Base-by-base conservation (phyloP, 1,284 basidiomycete genomes). In the Schizophyllum commune region DNA sequence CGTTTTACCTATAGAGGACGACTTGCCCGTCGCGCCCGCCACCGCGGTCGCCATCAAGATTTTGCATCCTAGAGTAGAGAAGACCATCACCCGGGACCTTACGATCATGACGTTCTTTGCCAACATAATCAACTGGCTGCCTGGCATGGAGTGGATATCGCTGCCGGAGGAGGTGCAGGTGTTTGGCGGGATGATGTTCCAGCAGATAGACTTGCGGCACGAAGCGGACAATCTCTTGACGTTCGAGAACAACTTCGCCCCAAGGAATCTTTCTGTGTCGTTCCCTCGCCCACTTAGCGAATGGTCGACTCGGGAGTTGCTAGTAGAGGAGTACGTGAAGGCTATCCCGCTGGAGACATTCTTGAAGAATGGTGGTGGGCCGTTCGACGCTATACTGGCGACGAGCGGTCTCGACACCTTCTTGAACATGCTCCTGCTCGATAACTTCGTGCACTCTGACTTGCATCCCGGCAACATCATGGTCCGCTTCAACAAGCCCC, bases 391-490 rank as follows among this genome's bases (percentile, higher is more conserved):
- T 61, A 84, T 89, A 61, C 85, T 99, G 52, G 96, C 97, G 5
- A 96, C 92, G 61, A 82, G 96, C 17, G 97, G 97, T 9, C 79
- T 99, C 15, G 95, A 99, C 72, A 94, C 96, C 0, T 99, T 99
- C 75, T 73, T 99, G 71, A 94, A 98, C 76, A 99, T 99, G 96
- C 84, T 99, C 21, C 79, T 99, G 1, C 80, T 99, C 56, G 96
- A 99, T 76, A 99, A 99, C 74, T 99, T 98, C 74, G 95, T 96
- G 1, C 96, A 99, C 72, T 88, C 96, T 2, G 96, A 97, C 73
- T 81, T 97, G 27, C 92, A 93, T 73, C 94, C 94, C 0, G 96
- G 96, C 32, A 98, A 98, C 73, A 96, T 98, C 74, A 94, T 98
- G 90, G 88, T 98, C 77, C 96, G 96, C 72, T 97, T 98, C 74